Base-by-base conservation (phyloP, 164 flowering plant genomes). In the Warburgia ugandensis region DNA sequence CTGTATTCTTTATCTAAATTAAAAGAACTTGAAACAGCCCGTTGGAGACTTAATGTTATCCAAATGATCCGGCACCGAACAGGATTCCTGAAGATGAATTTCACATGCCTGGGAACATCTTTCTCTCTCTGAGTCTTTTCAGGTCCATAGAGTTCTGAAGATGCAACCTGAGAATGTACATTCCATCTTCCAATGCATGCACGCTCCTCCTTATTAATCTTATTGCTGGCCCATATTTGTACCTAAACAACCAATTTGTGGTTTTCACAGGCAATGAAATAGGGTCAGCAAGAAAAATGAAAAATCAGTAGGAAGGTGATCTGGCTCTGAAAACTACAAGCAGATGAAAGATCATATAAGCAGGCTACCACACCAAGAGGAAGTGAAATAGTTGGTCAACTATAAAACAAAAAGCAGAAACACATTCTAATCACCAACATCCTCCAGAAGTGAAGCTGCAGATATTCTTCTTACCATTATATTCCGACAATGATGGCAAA, bases 221-320 rank as follows among this genome's bases (percentile, higher is more conserved):
- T 84, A 72, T 81, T 81, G 73, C 97, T 79, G 38, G 86, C 95
- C 97, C 96, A 94, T 31, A 94, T 78, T 73, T 89, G 94, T 48
- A 94, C 99, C 99, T 94, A 78, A 29, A 60, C 27, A 8, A 62
- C 5, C 11, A 17, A 42, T 11, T 20, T 14, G 13, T 13, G 19
- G 17, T 50, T 33, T 43, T 40, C 32, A 26, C 29, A 23, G 40
- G 10, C 33, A 50, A 9, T 40, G 33, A 52, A 57, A 50, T 8
- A 31, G n/a, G n/a, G n/a, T n/a, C n/a, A n/a, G n/a, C n/a, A n/a
- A n/a, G n/a, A 49, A 48, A 32, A 43, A 25, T 25, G 21, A 45
- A 22, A 28, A 11, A 3, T 11, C 35, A 31, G 11, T n/a, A n/a
- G n/a, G n/a, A n/a, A n/a, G n/a, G n/a, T n/a, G n/a, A n/a, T n/a